Evolutionary conservation across 176 grass and related monocot genomes (phyloP), one percentile per base, ranked within the genome.

Genomic region (Carex myosuroides): DNA sequence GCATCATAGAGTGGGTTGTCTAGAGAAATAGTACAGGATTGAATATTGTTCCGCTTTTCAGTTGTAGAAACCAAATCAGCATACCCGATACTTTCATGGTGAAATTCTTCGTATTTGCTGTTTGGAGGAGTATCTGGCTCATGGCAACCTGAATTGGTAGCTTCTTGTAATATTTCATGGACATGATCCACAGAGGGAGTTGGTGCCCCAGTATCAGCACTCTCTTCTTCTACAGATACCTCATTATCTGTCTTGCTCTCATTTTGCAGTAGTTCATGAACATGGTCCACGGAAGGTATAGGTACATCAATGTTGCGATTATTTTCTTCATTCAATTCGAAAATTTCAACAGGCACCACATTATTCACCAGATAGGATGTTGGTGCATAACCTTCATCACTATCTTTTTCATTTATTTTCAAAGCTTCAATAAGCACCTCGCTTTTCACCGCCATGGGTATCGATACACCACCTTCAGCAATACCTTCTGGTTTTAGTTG

Each of bases 161-260:
- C 30, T 64, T 61, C 60, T 64, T 64, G 59, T 37, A 60, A 81
- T 81, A 83, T 64, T 66, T 83, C 81, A 83, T 33, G 81, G 13
- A 69, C 81, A 48, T 6, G 62, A 53, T 55, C 62, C 62, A 32
- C 21, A 32, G 18, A 44, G 57, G 55, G 56, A 81, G 35, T 44
- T 63, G 33, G 39, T 42, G 7, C 10, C 21, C 79, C 79, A 81
- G 32, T 24, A 81, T 46, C 33, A 81, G 60, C 35, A 61, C 17
- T 39, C 79, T 64, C 79, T 81, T 81, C 79, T 46, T 79, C 77
- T 16, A 33, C 78, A 37, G 24, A 12, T 14, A 81, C 16, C 79
- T 81, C 79, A 39, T 63, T 81, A 12, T 81, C 79, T 41, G 17
- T 42, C 30, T 63, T 63, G n/a, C 3, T 0, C 56, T 81, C 79